These are phyloP conservation scores for Leccinum solheimii DNA, from an alignment of 1,284 basidiomycete species.

Conservation along the genomic window DNA sequence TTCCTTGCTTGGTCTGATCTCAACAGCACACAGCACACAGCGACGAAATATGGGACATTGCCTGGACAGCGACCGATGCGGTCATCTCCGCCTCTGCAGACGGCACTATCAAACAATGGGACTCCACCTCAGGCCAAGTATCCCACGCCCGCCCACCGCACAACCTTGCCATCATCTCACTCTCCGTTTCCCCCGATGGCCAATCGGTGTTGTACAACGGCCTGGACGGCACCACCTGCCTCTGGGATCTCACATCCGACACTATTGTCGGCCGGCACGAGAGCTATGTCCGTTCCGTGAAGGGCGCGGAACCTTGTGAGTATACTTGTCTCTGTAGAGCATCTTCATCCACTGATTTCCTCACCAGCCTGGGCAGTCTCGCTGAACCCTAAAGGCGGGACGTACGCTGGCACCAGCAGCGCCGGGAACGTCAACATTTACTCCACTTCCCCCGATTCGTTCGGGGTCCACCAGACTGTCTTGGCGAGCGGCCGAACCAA, in stretches of 20 bases:
- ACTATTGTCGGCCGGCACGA: conserved; percentile 63
- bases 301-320: conserved; percentile 68
- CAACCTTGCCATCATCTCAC: conserved; percentile 71
- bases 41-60: conserved; percentile 79
- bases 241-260: conserved; percentile 69
- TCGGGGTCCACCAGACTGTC: conserved; percentile 58
- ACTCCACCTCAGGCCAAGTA: conserved; percentile 62
- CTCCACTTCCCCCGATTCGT: conserved; percentile 57
- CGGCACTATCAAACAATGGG: conserved; percentile 71
- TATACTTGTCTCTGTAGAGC: conserved; percentile 14
- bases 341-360: not conserved
- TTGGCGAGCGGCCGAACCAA: conserved; percentile 60
- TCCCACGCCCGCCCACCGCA: conserved; percentile 65
- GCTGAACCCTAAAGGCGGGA: conserved; percentile 67
- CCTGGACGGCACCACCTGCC: conserved; percentile 74
- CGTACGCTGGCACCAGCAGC: conserved; percentile 78
- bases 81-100: conserved; percentile 74
- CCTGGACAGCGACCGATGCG: conserved; percentile 70
- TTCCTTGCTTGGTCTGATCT: not conserved
- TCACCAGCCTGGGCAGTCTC: conserved; percentile 76
- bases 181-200: conserved; percentile 68
- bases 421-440: conserved; percentile 72
- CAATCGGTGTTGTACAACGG: conserved; percentile 70
- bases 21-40: conserved; percentile 57
- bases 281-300: conserved; percentile 62